phyloP scores from a whole-genome alignment of 2,329 filamentous ascomycete genomes.

The Aureobasidium sp. region DNA sequence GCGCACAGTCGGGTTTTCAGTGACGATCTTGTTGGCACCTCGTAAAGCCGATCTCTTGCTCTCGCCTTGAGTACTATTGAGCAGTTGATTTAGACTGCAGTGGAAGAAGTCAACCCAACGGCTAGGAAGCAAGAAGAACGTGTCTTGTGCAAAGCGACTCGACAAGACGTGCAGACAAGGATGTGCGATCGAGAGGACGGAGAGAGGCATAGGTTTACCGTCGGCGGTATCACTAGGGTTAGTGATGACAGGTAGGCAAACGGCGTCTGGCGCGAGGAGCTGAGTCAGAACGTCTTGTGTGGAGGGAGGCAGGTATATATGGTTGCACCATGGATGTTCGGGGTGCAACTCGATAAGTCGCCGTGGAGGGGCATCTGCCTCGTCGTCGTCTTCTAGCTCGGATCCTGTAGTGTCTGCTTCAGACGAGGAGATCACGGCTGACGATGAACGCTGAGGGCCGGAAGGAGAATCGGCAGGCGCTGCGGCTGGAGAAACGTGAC shows the following conservation, averaged over 20 bases:
- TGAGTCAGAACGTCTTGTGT: background rate
- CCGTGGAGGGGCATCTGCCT: background rate
- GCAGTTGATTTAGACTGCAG: background rate
- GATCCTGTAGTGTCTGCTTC: background rate
- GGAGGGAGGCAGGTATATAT: slow-evolving; percentile 2
- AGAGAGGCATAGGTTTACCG: background rate
- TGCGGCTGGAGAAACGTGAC: background rate
- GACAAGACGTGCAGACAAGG: background rate
- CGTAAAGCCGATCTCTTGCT: background rate
- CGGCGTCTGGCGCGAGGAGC: background rate
- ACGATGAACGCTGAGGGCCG: background rate
- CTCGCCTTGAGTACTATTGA: background rate
- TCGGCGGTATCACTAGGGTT: background rate
- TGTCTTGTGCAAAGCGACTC: background rate
- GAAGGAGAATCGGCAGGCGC: background rate
- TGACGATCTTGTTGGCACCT: background rate
- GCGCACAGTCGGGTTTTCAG: background rate
- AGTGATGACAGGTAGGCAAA: background rate
- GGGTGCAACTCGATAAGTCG: background rate
- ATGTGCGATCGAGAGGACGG: background rate
- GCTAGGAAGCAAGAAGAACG: background rate
- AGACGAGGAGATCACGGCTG: background rate
- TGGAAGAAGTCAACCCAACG: background rate
- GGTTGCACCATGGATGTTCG: slow-evolving; percentile 2
- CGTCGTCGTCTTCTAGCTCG: background rate